Conservation (phyloP, 139 green algal species). For the Chlamydomonas sp. region DNA sequence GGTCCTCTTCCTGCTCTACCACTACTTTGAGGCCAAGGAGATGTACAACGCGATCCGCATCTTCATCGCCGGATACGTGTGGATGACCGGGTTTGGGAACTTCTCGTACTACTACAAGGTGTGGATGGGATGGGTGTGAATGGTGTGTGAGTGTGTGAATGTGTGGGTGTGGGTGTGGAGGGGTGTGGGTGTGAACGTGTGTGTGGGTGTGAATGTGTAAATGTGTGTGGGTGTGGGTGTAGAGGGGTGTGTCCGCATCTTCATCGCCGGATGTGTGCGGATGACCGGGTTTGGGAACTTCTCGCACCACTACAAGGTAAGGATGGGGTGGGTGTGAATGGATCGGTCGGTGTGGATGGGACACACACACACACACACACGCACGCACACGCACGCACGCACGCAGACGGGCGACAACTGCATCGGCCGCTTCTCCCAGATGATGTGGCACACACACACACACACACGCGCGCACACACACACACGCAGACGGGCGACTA, state of each 20-base stretch:
- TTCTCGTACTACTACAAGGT: slow-evolving; percentile 94
- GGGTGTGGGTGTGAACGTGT: no score
- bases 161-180: no score
- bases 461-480: neutral
- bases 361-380: no score
- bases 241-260: no score
- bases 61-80: slow-evolving; percentile 95
- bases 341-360: no score
- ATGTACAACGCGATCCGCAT: slow-evolving; percentile 96
- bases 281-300: slow-evolving; percentile 98
- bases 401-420: slow-evolving; percentile 47
- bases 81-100: slow-evolving; percentile 97
- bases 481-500: slow-evolving; percentile 8
- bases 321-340: no score
- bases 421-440: slow-evolving; percentile 26
- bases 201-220: no score
- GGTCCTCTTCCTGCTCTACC: slow-evolving; percentile 93
- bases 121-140: no score
- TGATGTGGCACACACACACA: neutral
- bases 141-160: no score
- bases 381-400: no score
- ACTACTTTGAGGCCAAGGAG: slow-evolving; percentile 90
- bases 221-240: no score
- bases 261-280: slow-evolving; percentile 95
- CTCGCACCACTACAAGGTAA: slow-evolving; percentile 89